These are phyloP conservation scores for Triangularia verruculosa DNA, from an alignment of 2,329 filamentous ascomycete genomes.

Conservation along the genomic window DNA sequence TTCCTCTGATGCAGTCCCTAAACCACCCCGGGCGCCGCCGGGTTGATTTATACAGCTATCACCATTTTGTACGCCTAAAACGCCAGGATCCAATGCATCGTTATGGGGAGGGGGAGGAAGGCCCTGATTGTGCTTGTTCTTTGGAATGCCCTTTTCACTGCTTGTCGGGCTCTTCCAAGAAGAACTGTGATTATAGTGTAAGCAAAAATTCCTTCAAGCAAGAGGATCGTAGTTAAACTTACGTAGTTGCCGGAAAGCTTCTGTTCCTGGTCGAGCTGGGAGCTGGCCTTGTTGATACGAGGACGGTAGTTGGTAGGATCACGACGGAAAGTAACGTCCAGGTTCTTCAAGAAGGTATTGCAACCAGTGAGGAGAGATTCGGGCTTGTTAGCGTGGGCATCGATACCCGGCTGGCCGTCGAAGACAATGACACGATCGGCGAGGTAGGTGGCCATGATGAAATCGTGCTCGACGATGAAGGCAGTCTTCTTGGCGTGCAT, in stretches of 20 bases:
- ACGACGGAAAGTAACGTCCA: conserved; percentile 97
- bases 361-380: conserved; percentile 93
- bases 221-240: conserved; percentile 39
- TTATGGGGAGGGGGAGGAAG: conserved; percentile 33
- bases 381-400: conserved; percentile 83
- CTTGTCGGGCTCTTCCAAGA: conserved; percentile 75
- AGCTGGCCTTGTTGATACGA: conserved; percentile 96
- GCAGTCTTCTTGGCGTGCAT: conserved; percentile 99
- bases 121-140: conserved; percentile 38
- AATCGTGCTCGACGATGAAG: conserved; percentile 99
- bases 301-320: conserved; percentile 95
- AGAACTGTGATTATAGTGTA: conserved; percentile 60
- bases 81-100: conserved; percentile 44
- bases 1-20: conserved; percentile 40
- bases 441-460: conserved; percentile 79
- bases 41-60: conserved; percentile 22
- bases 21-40: conserved; percentile 32
- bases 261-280: conserved; percentile 96
- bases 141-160: conserved; percentile 59
- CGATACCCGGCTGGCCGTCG: conserved; percentile 85
- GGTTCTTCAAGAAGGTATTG: conserved; percentile 93
- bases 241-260: conserved; percentile 90
- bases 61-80: conserved; percentile 52
- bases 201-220: not conserved
- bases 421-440: conserved; percentile 98